Base-by-base conservation (phyloP, 1,284 basidiomycete species). In the Ustilago xerochloae region DNA sequence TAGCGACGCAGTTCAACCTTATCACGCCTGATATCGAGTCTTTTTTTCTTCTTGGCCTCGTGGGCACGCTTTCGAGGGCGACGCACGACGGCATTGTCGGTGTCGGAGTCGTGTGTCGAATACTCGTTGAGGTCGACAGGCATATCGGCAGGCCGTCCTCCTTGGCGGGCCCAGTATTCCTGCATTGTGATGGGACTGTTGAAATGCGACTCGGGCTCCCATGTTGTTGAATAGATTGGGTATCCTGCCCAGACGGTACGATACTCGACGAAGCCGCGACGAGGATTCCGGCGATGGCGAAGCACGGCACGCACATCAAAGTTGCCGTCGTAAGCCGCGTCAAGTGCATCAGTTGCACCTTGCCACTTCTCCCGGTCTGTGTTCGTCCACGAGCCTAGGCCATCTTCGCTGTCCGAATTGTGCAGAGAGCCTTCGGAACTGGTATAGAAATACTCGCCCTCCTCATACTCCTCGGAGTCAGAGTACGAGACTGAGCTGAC, bases 381-480 rank as follows among this genome's bases (percentile, higher is more conserved):
- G 28, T 57, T 28, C 5, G 47, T 63, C 71, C 71, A 75, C 3
- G 53, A 45, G 9, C 66, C 71, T 22, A 65, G 59, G 3, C 63
- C 66, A 0, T 58, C 50, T 20, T 75, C 71, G 41, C 50, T 55
- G 51, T 75, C 71, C 0, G 66, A 63, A 6, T 26, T 53, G n/a
- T 66, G 63, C 13, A 63, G n/a, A 7, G 71, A 63, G 12, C 71
- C 71, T n/a, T 75, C 71, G 8, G 71, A 75, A 29, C 66, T 69
- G 3, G 71, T 75, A 46, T 75, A 75, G 20, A 75, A 63, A 4
- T 43, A 16, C 8, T 15, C 56, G 13, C 54, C 59, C 0, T 13
- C 13, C 6, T 50, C 59, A 8, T 32, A 45, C 20, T 49, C 45
- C 8, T 51, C 49, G 7, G 71, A 66, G 45, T 75, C 69, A 22